Evolutionary conservation across 1,139 yeast species (phyloP).

Genomic region (Zygoascus sp.): DNA sequence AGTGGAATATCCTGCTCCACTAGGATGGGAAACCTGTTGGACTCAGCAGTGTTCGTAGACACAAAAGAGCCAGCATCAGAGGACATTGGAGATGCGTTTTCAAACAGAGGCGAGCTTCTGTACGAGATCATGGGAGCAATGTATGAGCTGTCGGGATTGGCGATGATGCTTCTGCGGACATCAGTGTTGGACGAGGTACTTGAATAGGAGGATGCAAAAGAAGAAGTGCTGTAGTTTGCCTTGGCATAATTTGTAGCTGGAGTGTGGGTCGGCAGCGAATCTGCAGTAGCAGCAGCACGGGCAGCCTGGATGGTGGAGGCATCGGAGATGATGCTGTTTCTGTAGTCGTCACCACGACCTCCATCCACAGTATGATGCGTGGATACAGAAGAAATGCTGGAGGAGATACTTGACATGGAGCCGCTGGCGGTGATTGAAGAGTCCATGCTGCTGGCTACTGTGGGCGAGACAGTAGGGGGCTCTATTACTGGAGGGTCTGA

Average conservation of each 20-base stretch:
- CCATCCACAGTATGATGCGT: neutral
- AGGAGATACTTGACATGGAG: neutral
- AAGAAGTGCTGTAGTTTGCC: neutral
- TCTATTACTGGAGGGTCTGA: neutral
- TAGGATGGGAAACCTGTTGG: neutral
- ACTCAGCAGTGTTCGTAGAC: neutral
- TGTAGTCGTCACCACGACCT: neutral
- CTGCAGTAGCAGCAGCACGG: no score
- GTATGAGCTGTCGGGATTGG: neutral
- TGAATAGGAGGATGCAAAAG: neutral
- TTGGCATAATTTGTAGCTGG: neutral
- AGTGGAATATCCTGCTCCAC: constrained; percentile 16
- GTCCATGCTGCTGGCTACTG: no score
- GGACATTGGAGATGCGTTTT: neutral
- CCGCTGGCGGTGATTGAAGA: neutral
- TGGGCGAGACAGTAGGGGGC: no score
- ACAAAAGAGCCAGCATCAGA: neutral
- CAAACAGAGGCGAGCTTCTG: neutral
- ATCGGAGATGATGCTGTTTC: constrained; percentile 3
- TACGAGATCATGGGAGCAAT: neutral
- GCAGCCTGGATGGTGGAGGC: constrained; percentile 4
- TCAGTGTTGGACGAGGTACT: neutral
- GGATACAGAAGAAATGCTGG: neutral
- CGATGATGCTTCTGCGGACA: neutral
- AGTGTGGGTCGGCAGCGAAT: no score